phyloP scores from a whole-genome alignment of 75 land plant genomes.

The Ceratopteris richardii region DNA sequence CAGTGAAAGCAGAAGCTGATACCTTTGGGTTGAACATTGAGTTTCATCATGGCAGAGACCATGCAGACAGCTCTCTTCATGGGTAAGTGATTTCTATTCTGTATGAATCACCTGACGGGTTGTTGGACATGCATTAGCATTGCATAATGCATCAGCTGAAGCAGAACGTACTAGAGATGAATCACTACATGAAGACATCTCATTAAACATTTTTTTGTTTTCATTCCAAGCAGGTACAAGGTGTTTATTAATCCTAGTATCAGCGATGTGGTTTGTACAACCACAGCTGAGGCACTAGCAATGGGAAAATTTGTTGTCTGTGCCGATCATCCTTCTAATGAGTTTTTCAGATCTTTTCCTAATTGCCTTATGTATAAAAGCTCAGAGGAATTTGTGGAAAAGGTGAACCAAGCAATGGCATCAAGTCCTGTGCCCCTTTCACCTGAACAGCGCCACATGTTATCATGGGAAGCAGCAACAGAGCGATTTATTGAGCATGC shows the following conservation, averaged over 20 bases:
- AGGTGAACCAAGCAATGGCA: constrained; percentile 72
- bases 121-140: no score
- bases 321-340: constrained; percentile 97
- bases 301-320: constrained; percentile 98
- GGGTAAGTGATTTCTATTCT: no score
- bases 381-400: constrained; percentile 81
- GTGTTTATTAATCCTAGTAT: constrained; percentile 95
- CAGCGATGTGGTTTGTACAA: constrained; percentile 95
- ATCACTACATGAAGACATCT: no score
- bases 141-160: no score
- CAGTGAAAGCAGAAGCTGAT: constrained; percentile 63
- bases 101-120: no score
- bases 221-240: constrained; percentile 59
- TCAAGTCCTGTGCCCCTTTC: constrained; percentile 81
- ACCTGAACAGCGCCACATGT: constrained; percentile 59
- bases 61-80: constrained; percentile 88
- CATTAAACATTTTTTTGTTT: background rate
- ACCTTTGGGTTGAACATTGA: constrained; percentile 56
- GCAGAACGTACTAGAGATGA: no score
- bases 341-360: constrained; percentile 88
- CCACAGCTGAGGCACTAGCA: constrained; percentile 96
- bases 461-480: constrained; percentile 98
- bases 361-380: constrained; percentile 89
- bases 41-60: constrained; percentile 89
- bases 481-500: constrained; percentile 81